phyloP scores from a whole-genome alignment of 2,329 filamentous ascomycete species.

The Xylaria sp. region DNA sequence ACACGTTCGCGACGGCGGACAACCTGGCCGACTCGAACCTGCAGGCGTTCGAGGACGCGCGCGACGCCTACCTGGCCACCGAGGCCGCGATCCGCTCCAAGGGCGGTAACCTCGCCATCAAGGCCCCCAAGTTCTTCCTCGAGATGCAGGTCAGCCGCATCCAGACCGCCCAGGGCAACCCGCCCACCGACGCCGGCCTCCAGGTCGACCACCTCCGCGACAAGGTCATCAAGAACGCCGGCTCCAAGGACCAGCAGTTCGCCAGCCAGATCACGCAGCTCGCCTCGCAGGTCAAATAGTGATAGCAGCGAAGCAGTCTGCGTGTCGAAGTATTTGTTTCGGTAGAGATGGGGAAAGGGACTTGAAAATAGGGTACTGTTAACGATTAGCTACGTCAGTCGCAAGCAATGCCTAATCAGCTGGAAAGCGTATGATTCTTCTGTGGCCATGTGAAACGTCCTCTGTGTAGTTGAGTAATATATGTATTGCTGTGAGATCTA shows the following conservation, averaged over 20 bases:
- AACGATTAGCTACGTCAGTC: not conserved
- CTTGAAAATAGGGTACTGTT: not conserved
- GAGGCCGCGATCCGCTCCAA: conserved; percentile 60
- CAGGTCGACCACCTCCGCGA: conserved; percentile 59
- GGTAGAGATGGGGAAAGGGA: too few species aligned
- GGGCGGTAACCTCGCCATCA: conserved; percentile 57
- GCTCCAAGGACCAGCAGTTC: conserved; percentile 50
- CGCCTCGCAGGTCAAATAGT: conserved; percentile 18
- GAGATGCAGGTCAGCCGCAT: conserved; percentile 62
- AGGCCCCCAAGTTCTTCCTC: conserved; percentile 66
- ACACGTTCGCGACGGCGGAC: conserved; percentile 53
- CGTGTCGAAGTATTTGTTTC: not conserved
- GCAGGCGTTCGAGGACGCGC: conserved; percentile 52
- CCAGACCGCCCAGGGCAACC: conserved; percentile 60
- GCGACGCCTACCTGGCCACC: conserved; percentile 61
- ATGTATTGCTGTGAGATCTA: conserved; percentile 5
- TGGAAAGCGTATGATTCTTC: conserved; percentile 12
- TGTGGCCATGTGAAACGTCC: conserved; percentile 9
- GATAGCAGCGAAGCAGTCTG: not conserved
- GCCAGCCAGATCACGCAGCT: conserved; percentile 52
- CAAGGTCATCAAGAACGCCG: conserved; percentile 61
- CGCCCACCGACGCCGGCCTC: conserved; percentile 52
- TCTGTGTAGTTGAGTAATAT: conserved; percentile 7
- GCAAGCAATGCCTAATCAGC: not conserved
- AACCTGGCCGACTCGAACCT: conserved; percentile 55